Conservation (phyloP, 805 yeast species). For the Ogataea minuta region DNA sequence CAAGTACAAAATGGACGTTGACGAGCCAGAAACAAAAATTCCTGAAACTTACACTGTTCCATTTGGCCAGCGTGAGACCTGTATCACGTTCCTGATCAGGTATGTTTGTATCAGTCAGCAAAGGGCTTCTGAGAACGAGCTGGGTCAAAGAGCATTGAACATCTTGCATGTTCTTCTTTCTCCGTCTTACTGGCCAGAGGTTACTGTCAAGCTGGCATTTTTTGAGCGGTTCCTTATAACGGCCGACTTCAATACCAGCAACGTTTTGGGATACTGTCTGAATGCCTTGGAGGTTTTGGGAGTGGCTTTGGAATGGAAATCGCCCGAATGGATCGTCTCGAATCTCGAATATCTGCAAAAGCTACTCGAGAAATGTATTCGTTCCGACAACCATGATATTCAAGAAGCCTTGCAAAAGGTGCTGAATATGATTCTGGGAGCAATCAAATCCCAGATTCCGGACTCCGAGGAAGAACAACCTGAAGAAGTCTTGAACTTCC, state of each 20-base stretch:
- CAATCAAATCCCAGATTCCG: conserved; percentile 49
- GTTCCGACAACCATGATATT: conserved; percentile 79
- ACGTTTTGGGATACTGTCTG: conserved; percentile 72
- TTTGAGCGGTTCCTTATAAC: conserved; percentile 85
- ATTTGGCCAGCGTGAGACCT: conserved; percentile 79
- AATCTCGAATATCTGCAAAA: conserved; percentile 68
- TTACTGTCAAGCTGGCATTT: conserved; percentile 78
- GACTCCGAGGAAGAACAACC: conserved; percentile 51
- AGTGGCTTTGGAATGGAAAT: conserved; percentile 76
- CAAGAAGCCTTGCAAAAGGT: conserved; percentile 83
- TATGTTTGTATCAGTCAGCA: conserved; percentile 85
- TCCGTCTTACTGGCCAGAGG: conserved; percentile 81
- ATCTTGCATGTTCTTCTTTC: conserved; percentile 71
- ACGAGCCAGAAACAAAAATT: conserved; percentile 11
- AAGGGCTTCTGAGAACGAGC: conserved; percentile 76
- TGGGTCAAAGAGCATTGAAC: conserved; percentile 79
- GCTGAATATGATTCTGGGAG: conserved; percentile 62
- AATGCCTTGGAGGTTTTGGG: conserved; percentile 90
- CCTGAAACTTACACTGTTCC: conserved; percentile 57
- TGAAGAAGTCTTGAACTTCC: conserved; percentile 62
- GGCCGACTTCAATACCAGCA: conserved; percentile 68
- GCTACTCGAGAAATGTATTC: conserved; percentile 75
- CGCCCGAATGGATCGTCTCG: conserved; percentile 72
- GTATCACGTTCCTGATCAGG: conserved; percentile 83
- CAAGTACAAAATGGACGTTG: conserved; percentile 22